phyloP scores from a whole-genome alignment of 164 flowering plant genomes.

The Cinnamomum chago region DNA sequence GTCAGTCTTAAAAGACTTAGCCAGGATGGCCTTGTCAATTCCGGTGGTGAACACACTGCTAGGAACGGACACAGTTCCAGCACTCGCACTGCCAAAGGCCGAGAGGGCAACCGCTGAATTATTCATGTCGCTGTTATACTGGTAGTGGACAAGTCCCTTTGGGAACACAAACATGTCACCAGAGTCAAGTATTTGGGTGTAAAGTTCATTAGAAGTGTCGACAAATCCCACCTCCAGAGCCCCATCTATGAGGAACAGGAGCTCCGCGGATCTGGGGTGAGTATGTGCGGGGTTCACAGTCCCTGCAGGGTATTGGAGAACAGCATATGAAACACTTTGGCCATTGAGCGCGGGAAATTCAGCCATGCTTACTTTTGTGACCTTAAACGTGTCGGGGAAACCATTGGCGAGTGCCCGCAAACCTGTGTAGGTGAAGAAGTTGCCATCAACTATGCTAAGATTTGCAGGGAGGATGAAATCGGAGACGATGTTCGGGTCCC shows the following conservation, averaged over 20 bases:
- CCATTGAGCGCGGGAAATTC: conserved; percentile 12
- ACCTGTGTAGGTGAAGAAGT: conserved; percentile 23
- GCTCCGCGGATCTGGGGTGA: conserved; percentile 24
- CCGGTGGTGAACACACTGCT: conserved; percentile 13
- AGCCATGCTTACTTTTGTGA: conserved; percentile 19
- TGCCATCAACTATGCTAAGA: background rate
- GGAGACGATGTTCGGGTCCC: conserved; percentile 16
- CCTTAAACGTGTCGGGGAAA: conserved; percentile 8
- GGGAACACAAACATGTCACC: conserved; percentile 35
- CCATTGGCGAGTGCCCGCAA: conserved; percentile 5
- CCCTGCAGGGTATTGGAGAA: conserved; percentile 16
- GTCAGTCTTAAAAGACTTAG: conserved; percentile 23
- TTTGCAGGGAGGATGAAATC: conserved; percentile 16
- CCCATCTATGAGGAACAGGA: conserved; percentile 11
- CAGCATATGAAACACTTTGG: conserved; percentile 24
- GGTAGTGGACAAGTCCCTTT: conserved; percentile 26
- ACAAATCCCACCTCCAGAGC: conserved; percentile 26
- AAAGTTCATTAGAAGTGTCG: conserved; percentile 21
- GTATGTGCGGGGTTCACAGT: conserved; percentile 22
- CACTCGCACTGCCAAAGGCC: conserved; percentile 21
- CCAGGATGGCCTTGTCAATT: conserved; percentile 13
- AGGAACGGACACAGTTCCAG: conserved; percentile 21
- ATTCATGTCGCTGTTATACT: conserved; percentile 14
- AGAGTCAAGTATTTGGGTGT: conserved; percentile 17
- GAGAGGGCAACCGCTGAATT: conserved; percentile 17